These are phyloP conservation scores for Gynochthodes officinalis DNA, from an alignment of 257 asterid species.

Conservation along the genomic window DNA sequence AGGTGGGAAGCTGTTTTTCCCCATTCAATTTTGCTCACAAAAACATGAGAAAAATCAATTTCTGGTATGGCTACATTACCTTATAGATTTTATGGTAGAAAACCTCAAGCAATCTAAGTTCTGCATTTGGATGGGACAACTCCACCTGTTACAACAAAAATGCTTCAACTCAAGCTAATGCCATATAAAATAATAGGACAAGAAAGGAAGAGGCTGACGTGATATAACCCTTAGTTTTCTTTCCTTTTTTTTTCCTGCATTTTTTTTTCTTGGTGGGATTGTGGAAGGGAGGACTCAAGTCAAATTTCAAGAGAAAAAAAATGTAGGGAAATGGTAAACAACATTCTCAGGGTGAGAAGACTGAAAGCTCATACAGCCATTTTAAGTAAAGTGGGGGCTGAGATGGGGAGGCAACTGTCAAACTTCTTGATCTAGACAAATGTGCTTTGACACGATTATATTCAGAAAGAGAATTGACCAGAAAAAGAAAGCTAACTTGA, in stretches of 20 bases:
- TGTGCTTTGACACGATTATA: neutral
- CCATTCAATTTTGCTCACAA: neutral
- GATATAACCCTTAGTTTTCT: too few relatives aligned
- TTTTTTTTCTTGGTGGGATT: too few relatives aligned
- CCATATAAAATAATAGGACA: neutral
- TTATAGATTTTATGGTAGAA: constrained; percentile 55
- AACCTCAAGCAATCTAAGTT: constrained; percentile 50
- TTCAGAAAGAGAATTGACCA: neutral
- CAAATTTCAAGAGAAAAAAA: neutral
- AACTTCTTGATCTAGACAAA: neutral
- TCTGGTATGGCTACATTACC: constrained; percentile 25
- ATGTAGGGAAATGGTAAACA: neutral
- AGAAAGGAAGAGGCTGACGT: too few relatives aligned
- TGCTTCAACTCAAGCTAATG: neutral
- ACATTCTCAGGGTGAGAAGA: too few relatives aligned
- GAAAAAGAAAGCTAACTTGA: neutral
- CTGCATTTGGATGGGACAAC: constrained; percentile 47
- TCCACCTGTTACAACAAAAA: constrained; percentile 38
- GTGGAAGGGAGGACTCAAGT: neutral
- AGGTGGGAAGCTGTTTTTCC: neutral
- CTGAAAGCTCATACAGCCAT: neutral
- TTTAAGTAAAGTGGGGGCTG: neutral
- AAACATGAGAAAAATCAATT: constrained; percentile 14
- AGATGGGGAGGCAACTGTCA: neutral
- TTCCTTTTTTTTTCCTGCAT: too few relatives aligned